Evolutionary conservation across 139 green algal species (phyloP), one percentile per base, ranked within the genome.

Genomic region (Coelastrella sp.): DNA sequence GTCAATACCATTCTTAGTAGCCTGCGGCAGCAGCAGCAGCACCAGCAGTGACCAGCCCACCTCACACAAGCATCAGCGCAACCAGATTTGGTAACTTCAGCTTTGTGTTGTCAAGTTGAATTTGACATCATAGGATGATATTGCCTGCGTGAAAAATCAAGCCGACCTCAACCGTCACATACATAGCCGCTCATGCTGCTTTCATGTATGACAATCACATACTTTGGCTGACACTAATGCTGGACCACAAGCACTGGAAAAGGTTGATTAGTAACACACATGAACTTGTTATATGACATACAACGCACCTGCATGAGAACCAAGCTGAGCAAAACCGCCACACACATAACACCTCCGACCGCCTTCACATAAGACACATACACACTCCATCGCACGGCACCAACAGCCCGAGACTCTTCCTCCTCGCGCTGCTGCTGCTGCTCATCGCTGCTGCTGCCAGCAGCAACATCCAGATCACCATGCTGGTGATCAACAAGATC

Each of bases 1-100:
- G 84, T 99, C 96, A 19, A 80, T 94, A 23, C 86, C 95, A 71
- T 97, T 98, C 23, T 93, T 92, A 11, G 93, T 95, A 65, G 94
- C 95, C 93, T 98, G 73, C 80, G 57, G 80, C 80, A 74, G 59
- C 80, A 73, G 8, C 80, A 86, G 80, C 80, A 86, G 66, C 68
- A n/a, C n/a, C n/a, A 81, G 83, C 68, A 80, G 68, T 11, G 3
- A n/a, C n/a, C n/a, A n/a, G n/a, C n/a, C n/a, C n/a, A n/a, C n/a
- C n/a, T n/a, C n/a, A n/a, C n/a, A n/a, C n/a, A n/a, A n/a, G n/a
- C n/a, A n/a, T n/a, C n/a, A n/a, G n/a, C n/a, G n/a, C n/a, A n/a
- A n/a, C n/a, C n/a, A n/a, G n/a, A n/a, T n/a, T n/a, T n/a, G n/a
- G n/a, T n/a, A n/a, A n/a, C n/a, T n/a, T n/a, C n/a, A n/a, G n/a